These are phyloP conservation scores for Cyclotella atomus DNA, from an alignment of 108 stramenopile genomes.

Conservation along the genomic window DNA sequence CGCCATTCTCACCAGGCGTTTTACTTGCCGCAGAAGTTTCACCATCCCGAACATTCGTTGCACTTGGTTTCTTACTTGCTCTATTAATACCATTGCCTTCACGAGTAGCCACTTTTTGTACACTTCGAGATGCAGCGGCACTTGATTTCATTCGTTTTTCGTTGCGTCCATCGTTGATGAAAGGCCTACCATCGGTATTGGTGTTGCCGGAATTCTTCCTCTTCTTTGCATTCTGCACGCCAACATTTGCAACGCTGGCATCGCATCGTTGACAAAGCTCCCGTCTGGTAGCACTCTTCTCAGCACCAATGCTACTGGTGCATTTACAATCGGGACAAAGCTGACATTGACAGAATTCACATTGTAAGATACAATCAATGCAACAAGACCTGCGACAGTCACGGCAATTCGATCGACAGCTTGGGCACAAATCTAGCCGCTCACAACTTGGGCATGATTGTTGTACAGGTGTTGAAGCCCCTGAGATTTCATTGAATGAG, in stretches of 20 bases:
- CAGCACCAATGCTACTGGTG: too few species aligned
- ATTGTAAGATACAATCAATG: background rate
- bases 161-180: too few species aligned
- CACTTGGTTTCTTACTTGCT: too few species aligned
- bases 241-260: background rate
- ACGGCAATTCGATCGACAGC: background rate
- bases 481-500: background rate
- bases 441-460: background rate
- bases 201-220: background rate
- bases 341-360: background rate
- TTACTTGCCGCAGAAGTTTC: too few species aligned
- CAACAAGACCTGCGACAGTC: background rate
- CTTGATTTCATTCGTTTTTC: too few species aligned
- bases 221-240: background rate
- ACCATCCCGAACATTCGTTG: too few species aligned
- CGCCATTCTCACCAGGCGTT: too few species aligned
- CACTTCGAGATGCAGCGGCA: too few species aligned
- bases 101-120: too few species aligned
- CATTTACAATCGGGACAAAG: background rate
- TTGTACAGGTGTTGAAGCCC: background rate
- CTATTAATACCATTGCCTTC: too few species aligned
- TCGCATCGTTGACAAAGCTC: background rate
- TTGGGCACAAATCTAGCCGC: background rate
- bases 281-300: background rate
- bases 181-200: too few species aligned